Percentiles rank a stretch among this genome's conserved stretches.
Evolutionary conservation across 1,284 basidiomycete species (phyloP).

Genomic region (Rhodotorula sp.): DNA sequence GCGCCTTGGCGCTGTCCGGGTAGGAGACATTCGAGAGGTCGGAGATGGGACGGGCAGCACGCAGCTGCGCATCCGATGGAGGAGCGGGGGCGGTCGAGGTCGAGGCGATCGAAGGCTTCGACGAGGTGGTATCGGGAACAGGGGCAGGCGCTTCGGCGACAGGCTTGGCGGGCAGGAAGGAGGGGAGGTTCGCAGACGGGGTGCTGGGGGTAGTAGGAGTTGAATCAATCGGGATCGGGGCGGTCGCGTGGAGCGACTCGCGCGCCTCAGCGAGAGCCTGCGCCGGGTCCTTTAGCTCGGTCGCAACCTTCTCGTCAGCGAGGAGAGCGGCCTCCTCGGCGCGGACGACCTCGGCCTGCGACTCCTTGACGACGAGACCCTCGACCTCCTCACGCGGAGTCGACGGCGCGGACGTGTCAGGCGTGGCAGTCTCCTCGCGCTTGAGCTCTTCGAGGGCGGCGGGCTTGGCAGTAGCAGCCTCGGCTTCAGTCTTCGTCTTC

Average conservation of each 20-base stretch:
- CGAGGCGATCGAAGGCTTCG: background rate
- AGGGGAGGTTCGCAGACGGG: conserved; percentile 15
- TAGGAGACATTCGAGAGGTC: conserved; percentile 77
- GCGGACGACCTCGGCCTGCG: conserved; percentile 42
- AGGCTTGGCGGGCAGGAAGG: conserved; percentile 44
- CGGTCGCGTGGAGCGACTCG: conserved; percentile 47
- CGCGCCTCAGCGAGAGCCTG: conserved; percentile 45
- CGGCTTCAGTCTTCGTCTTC: conserved; percentile 52
- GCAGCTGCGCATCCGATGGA: conserved; percentile 21
- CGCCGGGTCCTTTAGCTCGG: conserved; percentile 44
- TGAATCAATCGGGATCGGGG: background rate
- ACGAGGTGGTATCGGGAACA: conserved; percentile 55
- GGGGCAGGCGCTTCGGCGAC: conserved; percentile 38
- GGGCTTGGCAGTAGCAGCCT: conserved; percentile 34
- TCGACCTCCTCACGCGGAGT: conserved; percentile 36
- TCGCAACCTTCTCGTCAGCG: conserved; percentile 33
- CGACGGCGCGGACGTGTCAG: conserved; percentile 46
- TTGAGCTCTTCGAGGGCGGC: conserved; percentile 41
- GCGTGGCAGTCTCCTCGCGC: conserved; percentile 47
- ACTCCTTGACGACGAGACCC: conserved; percentile 32
- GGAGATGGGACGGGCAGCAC: conserved; percentile 69
- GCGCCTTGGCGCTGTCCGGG: conserved; percentile 78
- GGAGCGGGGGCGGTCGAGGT: conserved; percentile 3
- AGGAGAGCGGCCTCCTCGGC: conserved; percentile 43
- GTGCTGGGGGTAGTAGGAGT: conserved; percentile 31